Evolutionary conservation across 225 moss, liverwort and hornwort genomes (phyloP), one percentile per base, ranked within the genome.

Genomic region (Polytrichum commune): DNA sequence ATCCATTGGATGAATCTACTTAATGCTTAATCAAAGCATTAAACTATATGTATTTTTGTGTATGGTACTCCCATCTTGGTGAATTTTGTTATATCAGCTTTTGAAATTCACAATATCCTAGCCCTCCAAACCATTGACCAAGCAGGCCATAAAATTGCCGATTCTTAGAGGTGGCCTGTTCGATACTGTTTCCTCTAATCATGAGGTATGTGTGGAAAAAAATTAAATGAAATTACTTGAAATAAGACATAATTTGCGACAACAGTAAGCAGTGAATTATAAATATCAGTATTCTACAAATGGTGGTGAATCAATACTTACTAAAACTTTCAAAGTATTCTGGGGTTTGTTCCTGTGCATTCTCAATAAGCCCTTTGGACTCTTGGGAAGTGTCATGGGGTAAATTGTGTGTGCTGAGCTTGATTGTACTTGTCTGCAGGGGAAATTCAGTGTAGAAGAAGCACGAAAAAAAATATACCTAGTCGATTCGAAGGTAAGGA

Each of bases 401-500:
- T 62, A 56, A 22, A 62, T 46, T 13, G 46, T 46, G 46, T 46
- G 46, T 16, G 4, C 46, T 46, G 46, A 46, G 46, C 4, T 46
- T 46, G 46, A 16, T 46, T 13, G 3, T 46, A 46, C 46, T 46
- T 46, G 46, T 23, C 19, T 79, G 75, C 85, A 94, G 94, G 79
- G 86, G 26, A 84, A 83, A 62, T 76, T 71, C 25, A 77, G 78
- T 72, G 68, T 95, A 66, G 88, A 89, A 27, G 87, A 90, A 81
- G 95, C 90, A 65, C 88, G 92, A 75, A 85, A 81, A 76, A 82
- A 79, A 62, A 90, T 95, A 28, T 81, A 84, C 79, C 87, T 95
- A 70, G 85, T 95, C 66, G 95, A 95, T 74, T 90, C 95, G 18
- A 92, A 92, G 90, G 95, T 90, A 69, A 53, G 9, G 22, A 46